Evolutionary conservation across 768 basidiomycete genomes (phyloP), one percentile per base, ranked within the genome.

Genomic region (Agaricus bisporus): DNA sequence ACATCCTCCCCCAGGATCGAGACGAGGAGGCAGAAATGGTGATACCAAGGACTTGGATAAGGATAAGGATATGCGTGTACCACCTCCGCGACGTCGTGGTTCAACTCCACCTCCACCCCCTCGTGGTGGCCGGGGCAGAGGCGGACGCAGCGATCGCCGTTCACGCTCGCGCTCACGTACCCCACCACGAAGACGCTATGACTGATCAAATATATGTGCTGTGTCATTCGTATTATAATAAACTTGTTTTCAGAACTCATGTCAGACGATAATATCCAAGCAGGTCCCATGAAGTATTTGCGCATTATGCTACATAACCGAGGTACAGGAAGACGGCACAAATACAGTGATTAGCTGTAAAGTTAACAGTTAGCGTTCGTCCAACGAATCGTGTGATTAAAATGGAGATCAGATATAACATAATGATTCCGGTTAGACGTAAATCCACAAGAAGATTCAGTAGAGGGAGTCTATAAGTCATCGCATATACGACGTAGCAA

Each of bases 401-500:
- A 28, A 49, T 20, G 57, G 62, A 45, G 49, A 66, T 90, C 88
- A 90, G 88, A 86, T 76, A 72, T 75, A 66, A 66, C 72, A 83
- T 83, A 83, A 85, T 87, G 87, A 88, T 89, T 89, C 86, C 86
- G 87, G 87, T 79, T 86, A 88, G 84, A 86, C 83, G 61, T 65
- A 71, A 74, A 71, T 89, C 89, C 76, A 83, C 88, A 85, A 62
- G 55, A 76, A 67, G 71, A 75, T 81, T 91, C 89, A 73, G 89
- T 85, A 66, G 89, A 91, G 90, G 90, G 90, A 91, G 90, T 91
- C 89, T 88, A 82, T 76, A 69, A 83, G 80, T 90, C 89, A 91
- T 91, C 90, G 54, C 65, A 48, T 60, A 57, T 55, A 49, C 37
- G 59, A 59, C 47, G 38, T 47, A 37, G 57, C 48, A 56, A 22